These are phyloP conservation scores for Amanita rubescens DNA, from an alignment of 768 basidiomycete genomes.

Conservation along the genomic window DNA sequence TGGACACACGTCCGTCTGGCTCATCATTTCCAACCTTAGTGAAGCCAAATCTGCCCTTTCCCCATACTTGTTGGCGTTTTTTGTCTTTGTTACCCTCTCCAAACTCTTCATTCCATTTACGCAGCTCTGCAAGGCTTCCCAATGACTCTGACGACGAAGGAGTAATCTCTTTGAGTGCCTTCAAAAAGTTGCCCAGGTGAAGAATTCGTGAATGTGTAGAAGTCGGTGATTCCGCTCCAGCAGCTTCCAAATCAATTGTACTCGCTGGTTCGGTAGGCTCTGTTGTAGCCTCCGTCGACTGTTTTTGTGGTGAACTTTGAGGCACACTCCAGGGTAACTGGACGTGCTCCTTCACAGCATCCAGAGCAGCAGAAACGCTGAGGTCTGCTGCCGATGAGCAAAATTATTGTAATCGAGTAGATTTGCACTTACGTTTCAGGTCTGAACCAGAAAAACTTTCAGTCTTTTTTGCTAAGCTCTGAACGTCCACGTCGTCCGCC, in stretches of 20 bases:
- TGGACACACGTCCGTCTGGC: slow-evolving; percentile 40
- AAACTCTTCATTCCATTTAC: slow-evolving; percentile 92
- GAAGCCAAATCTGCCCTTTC: slow-evolving; percentile 86
- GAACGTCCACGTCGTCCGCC: slow-evolving; percentile 54
- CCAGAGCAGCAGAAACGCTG: slow-evolving; percentile 87
- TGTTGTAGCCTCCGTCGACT: background rate
- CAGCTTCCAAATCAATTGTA: slow-evolving; percentile 10
- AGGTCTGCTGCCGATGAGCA: slow-evolving; percentile 48
- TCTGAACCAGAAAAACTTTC: slow-evolving; percentile 92
- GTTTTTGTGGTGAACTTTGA: background rate
- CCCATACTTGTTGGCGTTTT: slow-evolving; percentile 70
- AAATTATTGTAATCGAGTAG: background rate
- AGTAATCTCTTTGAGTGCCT: slow-evolving; percentile 84
- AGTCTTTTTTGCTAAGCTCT: slow-evolving; percentile 58
- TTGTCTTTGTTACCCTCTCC: slow-evolving; percentile 74
- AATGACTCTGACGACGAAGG: slow-evolving; percentile 82
- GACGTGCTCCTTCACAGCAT: slow-evolving; percentile 82
- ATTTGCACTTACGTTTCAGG: slow-evolving; percentile 67
- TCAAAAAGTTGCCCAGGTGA: slow-evolving; percentile 60
- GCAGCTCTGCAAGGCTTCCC: slow-evolving; percentile 65
- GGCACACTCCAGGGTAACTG: slow-evolving; percentile 63
- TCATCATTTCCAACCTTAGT: slow-evolving; percentile 29
- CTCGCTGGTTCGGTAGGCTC: slow-evolving; percentile 5
- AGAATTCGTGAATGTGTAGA: slow-evolving; percentile 31
- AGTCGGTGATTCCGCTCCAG: slow-evolving; percentile 2